A percentile compares a stretch with the other conserved stretches of the same genome.
These are phyloP conservation scores for Ustilago hordei DNA, from an alignment of 1,284 basidiomycete species.

Conservation along the genomic window DNA sequence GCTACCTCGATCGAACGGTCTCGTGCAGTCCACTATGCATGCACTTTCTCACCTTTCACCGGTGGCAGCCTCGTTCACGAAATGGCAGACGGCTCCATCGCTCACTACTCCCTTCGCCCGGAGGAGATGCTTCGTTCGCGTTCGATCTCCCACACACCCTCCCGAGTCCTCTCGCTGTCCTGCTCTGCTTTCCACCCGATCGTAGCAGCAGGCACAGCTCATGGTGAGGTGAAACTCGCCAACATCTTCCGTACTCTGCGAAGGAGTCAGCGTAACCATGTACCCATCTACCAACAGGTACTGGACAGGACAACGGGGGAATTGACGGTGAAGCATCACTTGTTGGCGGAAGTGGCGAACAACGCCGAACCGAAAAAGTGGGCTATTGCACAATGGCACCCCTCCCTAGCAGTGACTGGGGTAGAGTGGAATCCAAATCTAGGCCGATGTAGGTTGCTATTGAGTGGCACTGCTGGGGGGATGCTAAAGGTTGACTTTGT, in stretches of 20 bases:
- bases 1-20: conserved; percentile 21
- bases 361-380: conserved; percentile 17
- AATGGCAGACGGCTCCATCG: conserved; percentile 34
- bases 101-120: conserved; percentile 23
- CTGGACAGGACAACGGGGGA: conserved; percentile 23
- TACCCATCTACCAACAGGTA: conserved; percentile 25
- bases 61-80: conserved; percentile 31
- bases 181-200: conserved; percentile 25
- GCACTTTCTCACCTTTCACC: conserved; percentile 12
- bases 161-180: conserved; percentile 13
- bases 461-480: conserved; percentile 21
- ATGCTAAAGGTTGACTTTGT: conserved; percentile 38
- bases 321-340: conserved; percentile 14
- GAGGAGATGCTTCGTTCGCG: conserved; percentile 36
- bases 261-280: conserved; percentile 12
- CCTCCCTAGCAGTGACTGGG: conserved; percentile 25
- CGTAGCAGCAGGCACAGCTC: conserved; percentile 26
- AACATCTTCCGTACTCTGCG: conserved; percentile 23
- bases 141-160: conserved; percentile 12
- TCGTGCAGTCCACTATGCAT: conserved; percentile 25
- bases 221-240: conserved; percentile 39
- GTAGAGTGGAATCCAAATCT: conserved; percentile 41
- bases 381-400: conserved; percentile 26
- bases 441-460: conserved; percentile 16
- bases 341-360: conserved; percentile 16